phyloP scores from a whole-genome alignment of 2,329 filamentous ascomycete genomes.

The Gyromitra esculenta region DNA sequence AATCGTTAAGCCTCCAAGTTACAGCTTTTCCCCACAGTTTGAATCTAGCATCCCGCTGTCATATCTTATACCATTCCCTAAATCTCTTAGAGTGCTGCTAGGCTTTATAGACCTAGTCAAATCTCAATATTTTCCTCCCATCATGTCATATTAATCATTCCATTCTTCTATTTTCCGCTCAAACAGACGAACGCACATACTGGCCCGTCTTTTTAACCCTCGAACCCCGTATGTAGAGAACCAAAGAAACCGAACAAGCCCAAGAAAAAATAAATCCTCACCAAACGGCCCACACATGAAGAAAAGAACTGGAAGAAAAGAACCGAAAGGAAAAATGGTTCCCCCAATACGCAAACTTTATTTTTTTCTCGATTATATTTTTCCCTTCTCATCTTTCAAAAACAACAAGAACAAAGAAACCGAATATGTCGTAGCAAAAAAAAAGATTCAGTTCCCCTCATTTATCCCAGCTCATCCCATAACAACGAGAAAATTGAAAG shows the following conservation, averaged over 20 bases:
- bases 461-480: constrained; percentile 52
- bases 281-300: constrained; percentile 38
- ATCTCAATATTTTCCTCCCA: neutral
- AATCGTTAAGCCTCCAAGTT: neutral
- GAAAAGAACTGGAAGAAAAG: constrained; percentile 47
- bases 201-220: constrained; percentile 33
- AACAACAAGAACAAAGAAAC: constrained; percentile 46
- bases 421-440: constrained; percentile 46
- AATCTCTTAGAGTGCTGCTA: neutral
- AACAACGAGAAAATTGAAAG: constrained; percentile 49
- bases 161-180: constrained; percentile 36
- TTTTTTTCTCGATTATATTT: constrained; percentile 54
- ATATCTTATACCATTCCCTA: neutral
- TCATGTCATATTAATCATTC: constrained; percentile 31
- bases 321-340: constrained; percentile 40
- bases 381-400: constrained; percentile 40
- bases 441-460: constrained; percentile 50
- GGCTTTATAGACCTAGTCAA: neutral
- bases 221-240: constrained; percentile 39
- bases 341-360: constrained; percentile 50
- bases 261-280: constrained; percentile 44
- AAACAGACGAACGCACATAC: constrained; percentile 27
- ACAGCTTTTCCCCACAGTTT: neutral
- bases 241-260: constrained; percentile 44
- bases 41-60: neutral